phyloP scores from a whole-genome alignment of 2,329 filamentous ascomycete species.

The Monosporascus cannonballus region DNA sequence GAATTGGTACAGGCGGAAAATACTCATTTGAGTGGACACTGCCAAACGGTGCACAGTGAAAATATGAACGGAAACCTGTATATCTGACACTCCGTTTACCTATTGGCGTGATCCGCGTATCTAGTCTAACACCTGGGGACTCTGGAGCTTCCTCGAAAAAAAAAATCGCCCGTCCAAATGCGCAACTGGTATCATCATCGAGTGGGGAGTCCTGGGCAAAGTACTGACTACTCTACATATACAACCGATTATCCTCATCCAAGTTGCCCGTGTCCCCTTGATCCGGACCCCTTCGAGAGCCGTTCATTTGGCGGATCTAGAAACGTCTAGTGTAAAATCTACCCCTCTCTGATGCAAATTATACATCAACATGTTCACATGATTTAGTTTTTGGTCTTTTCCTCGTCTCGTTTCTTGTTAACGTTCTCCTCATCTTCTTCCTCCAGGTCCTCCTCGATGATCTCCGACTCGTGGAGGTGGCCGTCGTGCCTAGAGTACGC shows the following conservation, averaged over 20 bases:
- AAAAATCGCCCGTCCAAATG: neutral
- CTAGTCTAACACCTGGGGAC: too few species aligned
- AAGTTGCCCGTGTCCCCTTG: neutral
- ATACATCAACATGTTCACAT: slow-evolving; percentile 7
- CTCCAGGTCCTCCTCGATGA: slow-evolving; percentile 44
- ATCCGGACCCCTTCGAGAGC: neutral
- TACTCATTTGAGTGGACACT: too few species aligned
- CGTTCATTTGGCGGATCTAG: neutral
- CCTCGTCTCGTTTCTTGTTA: slow-evolving; percentile 14
- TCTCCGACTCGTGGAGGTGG: slow-evolving; percentile 45
- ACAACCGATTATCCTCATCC: neutral
- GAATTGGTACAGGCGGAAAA: too few species aligned
- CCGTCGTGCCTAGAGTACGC: slow-evolving; percentile 28
- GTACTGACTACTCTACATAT: neutral
- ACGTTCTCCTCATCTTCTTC: slow-evolving; percentile 29
- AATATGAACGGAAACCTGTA: too few species aligned
- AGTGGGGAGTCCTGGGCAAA: neutral
- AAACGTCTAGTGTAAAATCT: neutral
- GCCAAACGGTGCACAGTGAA: too few species aligned
- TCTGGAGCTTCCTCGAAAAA: too few species aligned
- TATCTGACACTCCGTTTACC: too few species aligned
- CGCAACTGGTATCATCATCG: neutral
- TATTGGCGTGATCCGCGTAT: too few species aligned
- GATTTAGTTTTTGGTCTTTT: slow-evolving; percentile 14
- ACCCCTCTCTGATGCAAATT: slow-evolving; percentile 10